A percentile compares a stretch with the other conserved stretches of the same genome.
Evolutionary conservation across 768 basidiomycete genomes (phyloP).

Genomic region (Mycena belliarum): DNA sequence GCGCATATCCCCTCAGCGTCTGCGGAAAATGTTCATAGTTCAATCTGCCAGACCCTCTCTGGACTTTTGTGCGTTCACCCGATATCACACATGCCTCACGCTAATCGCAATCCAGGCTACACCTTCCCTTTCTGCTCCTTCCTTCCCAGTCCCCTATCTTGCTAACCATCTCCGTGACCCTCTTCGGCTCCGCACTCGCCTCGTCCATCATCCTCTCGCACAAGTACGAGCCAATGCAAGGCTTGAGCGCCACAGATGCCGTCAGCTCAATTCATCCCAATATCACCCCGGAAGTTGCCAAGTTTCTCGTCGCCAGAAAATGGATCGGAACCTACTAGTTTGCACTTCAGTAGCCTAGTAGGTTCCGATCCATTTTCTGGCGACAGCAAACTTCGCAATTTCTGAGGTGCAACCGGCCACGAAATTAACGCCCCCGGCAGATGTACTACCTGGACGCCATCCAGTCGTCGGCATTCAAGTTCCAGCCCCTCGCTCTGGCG

Average conservation of each 20-base stretch:
- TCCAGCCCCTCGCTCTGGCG: slow-evolving; percentile 48
- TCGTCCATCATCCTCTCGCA: slow-evolving; percentile 36
- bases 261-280: slow-evolving; percentile 31
- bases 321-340: too few relatives aligned
- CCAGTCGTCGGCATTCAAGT: slow-evolving; percentile 39
- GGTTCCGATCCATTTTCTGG: too few relatives aligned
- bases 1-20: slow-evolving; percentile 21
- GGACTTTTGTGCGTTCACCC: slow-evolving; percentile 4
- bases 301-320: too few relatives aligned
- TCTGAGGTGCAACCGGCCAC: too few relatives aligned
- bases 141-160: slow-evolving; percentile 27
- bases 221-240: slow-evolving; percentile 37
- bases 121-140: slow-evolving; percentile 34
- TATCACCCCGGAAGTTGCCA: too few relatives aligned
- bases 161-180: slow-evolving; percentile 30
- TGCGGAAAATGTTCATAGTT: slow-evolving; percentile 21
- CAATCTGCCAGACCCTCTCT: slow-evolving; percentile 5
- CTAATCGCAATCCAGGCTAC: slow-evolving; percentile 29
- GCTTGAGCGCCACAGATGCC: slow-evolving; percentile 38
- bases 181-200: slow-evolving; percentile 35
- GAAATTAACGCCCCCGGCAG: slow-evolving; percentile 22
- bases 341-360: too few relatives aligned
- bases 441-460: slow-evolving; percentile 37
- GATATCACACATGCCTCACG: background rate
- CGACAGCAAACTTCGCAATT: too few relatives aligned